A percentile compares a stretch with the other conserved stretches of the same genome.
Evolutionary conservation across 2,329 filamentous ascomycete species (phyloP).

Genomic region (Sarocladiaceae sp.): DNA sequence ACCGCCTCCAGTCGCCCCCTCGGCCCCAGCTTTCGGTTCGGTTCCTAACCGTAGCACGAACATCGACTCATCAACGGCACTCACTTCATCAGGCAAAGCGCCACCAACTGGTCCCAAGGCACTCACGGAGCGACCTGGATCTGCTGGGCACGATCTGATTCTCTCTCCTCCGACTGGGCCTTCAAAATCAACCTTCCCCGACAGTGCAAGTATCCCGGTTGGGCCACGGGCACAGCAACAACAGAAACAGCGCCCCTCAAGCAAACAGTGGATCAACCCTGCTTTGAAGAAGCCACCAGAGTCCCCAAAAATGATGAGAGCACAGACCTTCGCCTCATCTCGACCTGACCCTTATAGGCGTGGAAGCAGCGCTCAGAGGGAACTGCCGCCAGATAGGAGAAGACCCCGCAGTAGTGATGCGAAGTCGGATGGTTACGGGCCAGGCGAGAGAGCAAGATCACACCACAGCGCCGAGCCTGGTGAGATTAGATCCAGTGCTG

Average conservation of each 20-base stretch:
- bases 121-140: conserved; percentile 42
- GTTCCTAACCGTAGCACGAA: conserved; percentile 40
- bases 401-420: conserved; percentile 49
- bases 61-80: conserved; percentile 23
- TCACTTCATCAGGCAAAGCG: conserved; percentile 32
- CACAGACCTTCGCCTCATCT: conserved; percentile 42
- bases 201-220: conserved; percentile 43
- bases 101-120: conserved; percentile 50
- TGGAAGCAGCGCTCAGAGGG: conserved; percentile 26
- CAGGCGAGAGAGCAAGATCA: conserved; percentile 30
- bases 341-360: conserved; percentile 30
- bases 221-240: conserved; percentile 48
- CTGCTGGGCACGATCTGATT: conserved; percentile 28
- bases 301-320: conserved; percentile 44
- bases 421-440: conserved; percentile 34
- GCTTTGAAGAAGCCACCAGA: conserved; percentile 44
- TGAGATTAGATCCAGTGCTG: conserved; percentile 36
- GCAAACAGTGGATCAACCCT: conserved; percentile 56
- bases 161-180: conserved; percentile 23
- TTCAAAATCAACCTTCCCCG: conserved; percentile 32
- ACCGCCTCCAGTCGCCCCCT: conserved; percentile 50
- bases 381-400: conserved; percentile 35
- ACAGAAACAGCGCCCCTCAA: conserved; percentile 41
- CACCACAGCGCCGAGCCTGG: conserved; percentile 40
- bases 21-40: conserved; percentile 52